Percentiles rank a stretch among this genome's conserved stretches.
Evolutionary conservation across 148 eudicot species (phyloP).

Genomic region (Diospyros lotus): DNA sequence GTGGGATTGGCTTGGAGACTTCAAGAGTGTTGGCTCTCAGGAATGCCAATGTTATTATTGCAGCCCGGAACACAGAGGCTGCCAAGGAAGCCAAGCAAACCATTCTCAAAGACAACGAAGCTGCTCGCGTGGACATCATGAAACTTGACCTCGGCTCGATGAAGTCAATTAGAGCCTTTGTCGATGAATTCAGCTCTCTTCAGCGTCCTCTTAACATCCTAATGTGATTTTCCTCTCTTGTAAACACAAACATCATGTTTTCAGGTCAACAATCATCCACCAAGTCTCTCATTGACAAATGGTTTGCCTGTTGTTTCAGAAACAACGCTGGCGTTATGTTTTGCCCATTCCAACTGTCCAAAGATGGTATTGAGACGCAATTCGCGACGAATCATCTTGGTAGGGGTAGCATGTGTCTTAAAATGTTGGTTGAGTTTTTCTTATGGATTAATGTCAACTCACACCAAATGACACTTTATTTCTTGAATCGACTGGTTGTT

Average conservation of each 20-base stretch:
- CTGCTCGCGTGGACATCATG: conserved; percentile 49
- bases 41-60: conserved; percentile 74
- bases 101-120: conserved; percentile 41
- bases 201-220: conserved; percentile 77
- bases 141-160: conserved; percentile 68
- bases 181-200: conserved; percentile 43
- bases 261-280: background rate
- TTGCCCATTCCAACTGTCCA: conserved; percentile 70
- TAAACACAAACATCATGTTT: background rate
- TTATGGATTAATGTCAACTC: background rate
- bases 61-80: conserved; percentile 65
- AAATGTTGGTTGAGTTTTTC: background rate
- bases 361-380: conserved; percentile 83
- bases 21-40: conserved; percentile 72
- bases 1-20: conserved; percentile 88
- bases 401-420: conserved; percentile 7
- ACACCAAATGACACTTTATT: background rate
- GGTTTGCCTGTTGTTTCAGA: conserved; percentile 35
- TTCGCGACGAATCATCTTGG: conserved; percentile 89
- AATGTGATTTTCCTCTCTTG: conserved; percentile 37
- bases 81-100: conserved; percentile 63
- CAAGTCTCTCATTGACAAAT: background rate
- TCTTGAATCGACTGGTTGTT: conserved; percentile 5
- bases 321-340: conserved; percentile 95
- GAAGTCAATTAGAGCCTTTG: conserved; percentile 55